A percentile compares a stretch with the other conserved stretches of the same genome.
phyloP scores from a whole-genome alignment of 768 basidiomycete species.

The Gymnopilus dilepis region DNA sequence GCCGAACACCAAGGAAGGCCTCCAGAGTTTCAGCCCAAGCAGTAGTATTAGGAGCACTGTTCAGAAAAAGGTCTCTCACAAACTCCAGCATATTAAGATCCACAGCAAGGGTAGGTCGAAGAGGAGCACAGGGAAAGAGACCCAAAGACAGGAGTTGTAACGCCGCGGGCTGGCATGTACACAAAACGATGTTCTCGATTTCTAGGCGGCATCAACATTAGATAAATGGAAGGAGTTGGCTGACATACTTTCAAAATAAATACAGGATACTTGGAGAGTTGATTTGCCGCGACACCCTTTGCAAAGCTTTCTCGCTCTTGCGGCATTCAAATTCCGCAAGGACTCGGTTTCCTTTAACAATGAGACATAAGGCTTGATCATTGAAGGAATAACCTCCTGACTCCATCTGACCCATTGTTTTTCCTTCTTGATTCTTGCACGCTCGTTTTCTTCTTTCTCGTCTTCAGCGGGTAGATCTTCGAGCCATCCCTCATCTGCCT shows the following conservation, averaged over 20 bases:
- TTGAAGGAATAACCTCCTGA: conserved; percentile 11
- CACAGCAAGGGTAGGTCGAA: conserved; percentile 30
- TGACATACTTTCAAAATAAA: conserved; percentile 20
- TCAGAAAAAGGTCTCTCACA: conserved; percentile 30
- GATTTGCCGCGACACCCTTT: not conserved
- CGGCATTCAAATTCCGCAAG: conserved; percentile 5
- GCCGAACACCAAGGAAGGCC: conserved; percentile 23
- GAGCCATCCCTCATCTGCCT: not conserved
- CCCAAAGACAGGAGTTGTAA: conserved; percentile 4
- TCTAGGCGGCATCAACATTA: conserved; percentile 1
- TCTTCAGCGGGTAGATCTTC: not conserved
- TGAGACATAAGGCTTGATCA: conserved; percentile 15
- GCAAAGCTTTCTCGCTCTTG: not conserved
- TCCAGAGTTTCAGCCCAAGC: conserved; percentile 36
- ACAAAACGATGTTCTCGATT: conserved; percentile 10
- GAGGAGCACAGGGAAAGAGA: conserved; percentile 26
- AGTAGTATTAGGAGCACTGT: conserved; percentile 25
- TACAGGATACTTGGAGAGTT: conserved; percentile 9
- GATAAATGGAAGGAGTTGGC: not conserved
- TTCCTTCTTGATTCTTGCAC: too few species aligned
- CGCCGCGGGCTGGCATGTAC: conserved; percentile 13
- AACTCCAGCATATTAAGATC: conserved; percentile 36
- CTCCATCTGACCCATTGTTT: conserved; percentile 15
- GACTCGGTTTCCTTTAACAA: not conserved
- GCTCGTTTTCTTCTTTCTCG: too few species aligned